Percentiles rank a stretch among this genome's conserved stretches.
phyloP scores from a whole-genome alignment of 2,329 filamentous ascomycete species.

The Chrysosporium keratinophilum region DNA sequence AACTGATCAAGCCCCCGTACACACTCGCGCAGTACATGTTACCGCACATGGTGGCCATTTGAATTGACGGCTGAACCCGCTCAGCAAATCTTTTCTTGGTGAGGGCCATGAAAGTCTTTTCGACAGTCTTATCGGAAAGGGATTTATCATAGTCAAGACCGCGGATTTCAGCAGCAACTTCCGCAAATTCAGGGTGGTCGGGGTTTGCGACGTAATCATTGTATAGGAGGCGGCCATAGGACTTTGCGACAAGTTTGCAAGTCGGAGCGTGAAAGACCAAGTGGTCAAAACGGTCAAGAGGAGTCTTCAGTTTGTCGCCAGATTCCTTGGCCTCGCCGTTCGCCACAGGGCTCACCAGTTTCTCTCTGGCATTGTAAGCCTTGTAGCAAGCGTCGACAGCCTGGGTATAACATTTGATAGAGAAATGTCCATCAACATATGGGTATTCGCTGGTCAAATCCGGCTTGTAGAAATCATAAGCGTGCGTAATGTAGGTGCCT shows the following conservation, averaged over 20 bases:
- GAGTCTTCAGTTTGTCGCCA: conserved; percentile 45
- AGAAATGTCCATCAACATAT: conserved; percentile 70
- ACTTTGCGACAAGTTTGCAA: conserved; percentile 81
- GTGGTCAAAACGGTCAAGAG: conserved; percentile 73
- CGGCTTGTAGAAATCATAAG: conserved; percentile 80
- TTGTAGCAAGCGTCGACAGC: conserved; percentile 69
- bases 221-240: conserved; percentile 72
- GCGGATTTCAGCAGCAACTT: conserved; percentile 64
- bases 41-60: conserved; percentile 65
- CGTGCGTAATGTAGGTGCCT: conserved; percentile 67
- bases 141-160: conserved; percentile 72
- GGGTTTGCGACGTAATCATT: conserved; percentile 71
- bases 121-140: conserved; percentile 66
- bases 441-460: conserved; percentile 74
- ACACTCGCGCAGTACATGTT: conserved; percentile 56
- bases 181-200: conserved; percentile 56
- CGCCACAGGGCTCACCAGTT: conserved; percentile 38
- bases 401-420: conserved; percentile 63
- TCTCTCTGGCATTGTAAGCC: conserved; percentile 66
- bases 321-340: conserved; percentile 37
- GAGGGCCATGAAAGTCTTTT: conserved; percentile 77
- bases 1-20: conserved; percentile 46
- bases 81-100: conserved; percentile 77
- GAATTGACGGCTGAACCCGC: conserved; percentile 60
- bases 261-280: conserved; percentile 73